Conservation (phyloP, 176 grass and related monocot species). For the Triticum monococcum region DNA sequence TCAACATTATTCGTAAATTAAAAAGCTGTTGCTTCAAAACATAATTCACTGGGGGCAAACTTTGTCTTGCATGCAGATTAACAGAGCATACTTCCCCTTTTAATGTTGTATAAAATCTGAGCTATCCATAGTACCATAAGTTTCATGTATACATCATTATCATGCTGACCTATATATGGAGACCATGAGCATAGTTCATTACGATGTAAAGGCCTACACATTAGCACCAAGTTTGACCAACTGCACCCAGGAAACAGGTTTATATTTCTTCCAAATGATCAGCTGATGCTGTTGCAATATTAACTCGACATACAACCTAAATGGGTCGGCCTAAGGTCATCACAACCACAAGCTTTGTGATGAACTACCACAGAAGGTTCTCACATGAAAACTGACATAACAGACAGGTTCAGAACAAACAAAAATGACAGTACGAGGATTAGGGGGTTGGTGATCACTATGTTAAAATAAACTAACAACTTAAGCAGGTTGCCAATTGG, state of each 20-base stretch:
- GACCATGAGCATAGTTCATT: neutral
- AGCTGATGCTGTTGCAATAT: neutral
- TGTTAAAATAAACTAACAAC: neutral
- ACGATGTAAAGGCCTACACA: neutral
- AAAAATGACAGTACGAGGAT: neutral
- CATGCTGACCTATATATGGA: neutral
- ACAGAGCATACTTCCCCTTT: neutral
- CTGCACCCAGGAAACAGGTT: neutral
- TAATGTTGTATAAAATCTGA: neutral
- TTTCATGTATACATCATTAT: neutral
- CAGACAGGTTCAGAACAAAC: neutral
- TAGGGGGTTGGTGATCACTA: too few species aligned
- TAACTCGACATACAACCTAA: neutral
- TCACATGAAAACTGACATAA: neutral
- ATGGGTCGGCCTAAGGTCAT: neutral
- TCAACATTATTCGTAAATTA: neutral
- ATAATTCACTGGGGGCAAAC: neutral
- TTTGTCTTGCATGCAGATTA: neutral
- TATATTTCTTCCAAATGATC: neutral
- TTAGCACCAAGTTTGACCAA: neutral
- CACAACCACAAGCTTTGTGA: neutral
- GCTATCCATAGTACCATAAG: neutral
- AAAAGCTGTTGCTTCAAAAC: neutral
- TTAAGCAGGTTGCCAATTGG: neutral
- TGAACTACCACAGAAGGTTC: neutral